These are phyloP conservation scores for Amaranthus cruentus DNA, from an alignment of 148 eudicot species.

Conservation along the genomic window DNA sequence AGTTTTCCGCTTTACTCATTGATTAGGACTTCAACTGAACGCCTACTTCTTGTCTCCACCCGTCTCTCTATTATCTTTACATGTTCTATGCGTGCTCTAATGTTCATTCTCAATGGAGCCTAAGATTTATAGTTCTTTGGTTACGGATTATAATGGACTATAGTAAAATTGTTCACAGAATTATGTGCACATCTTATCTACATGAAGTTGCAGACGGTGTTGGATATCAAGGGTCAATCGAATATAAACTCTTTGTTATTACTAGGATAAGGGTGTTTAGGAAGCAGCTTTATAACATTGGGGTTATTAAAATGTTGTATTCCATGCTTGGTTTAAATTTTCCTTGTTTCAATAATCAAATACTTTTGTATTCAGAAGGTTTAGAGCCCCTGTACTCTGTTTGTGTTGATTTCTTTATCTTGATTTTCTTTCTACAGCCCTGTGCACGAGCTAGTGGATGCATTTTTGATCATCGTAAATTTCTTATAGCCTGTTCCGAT, in stretches of 20 bases:
- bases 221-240: too few species aligned
- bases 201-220: too few species aligned
- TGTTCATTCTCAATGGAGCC: not conserved
- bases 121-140: too few species aligned
- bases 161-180: too few species aligned
- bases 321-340: too few species aligned
- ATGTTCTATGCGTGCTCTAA: not conserved
- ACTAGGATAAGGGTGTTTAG: too few species aligned
- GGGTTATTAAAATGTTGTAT: too few species aligned
- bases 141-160: too few species aligned
- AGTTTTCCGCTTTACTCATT: not conserved
- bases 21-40: not conserved
- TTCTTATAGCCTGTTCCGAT: slow-evolving; percentile 95
- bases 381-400: not conserved
- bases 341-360: not conserved
- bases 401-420: slow-evolving; percentile 16
- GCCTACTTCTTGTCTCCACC: not conserved
- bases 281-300: too few species aligned
- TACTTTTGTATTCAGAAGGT: slow-evolving; percentile 1
- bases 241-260: too few species aligned
- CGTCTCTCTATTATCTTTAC: not conserved
- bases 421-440: slow-evolving; percentile 47
- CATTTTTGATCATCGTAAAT: slow-evolving; percentile 89
- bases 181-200: too few species aligned
- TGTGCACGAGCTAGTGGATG: slow-evolving; percentile 92